Evolutionary conservation across 805 yeast species (phyloP).

Genomic region (Wickerhamiella sorbophila): DNA sequence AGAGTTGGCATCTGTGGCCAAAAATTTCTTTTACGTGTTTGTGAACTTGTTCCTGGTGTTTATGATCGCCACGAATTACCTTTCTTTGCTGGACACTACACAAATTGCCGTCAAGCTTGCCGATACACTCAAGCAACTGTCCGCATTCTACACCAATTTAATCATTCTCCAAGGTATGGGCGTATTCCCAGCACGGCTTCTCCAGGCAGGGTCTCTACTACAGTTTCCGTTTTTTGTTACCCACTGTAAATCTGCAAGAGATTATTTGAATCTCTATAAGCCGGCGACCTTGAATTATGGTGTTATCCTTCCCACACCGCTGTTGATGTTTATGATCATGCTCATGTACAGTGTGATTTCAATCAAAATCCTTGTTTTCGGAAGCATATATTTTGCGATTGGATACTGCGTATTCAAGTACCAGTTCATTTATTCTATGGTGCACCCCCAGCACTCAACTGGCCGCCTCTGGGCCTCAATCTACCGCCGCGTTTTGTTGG

Average conservation of each 20-base stretch:
- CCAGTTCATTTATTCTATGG: conserved; percentile 77
- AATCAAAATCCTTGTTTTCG: conserved; percentile 72
- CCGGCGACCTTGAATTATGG: conserved; percentile 94
- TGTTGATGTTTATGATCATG: conserved; percentile 70
- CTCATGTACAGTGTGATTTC: conserved; percentile 81
- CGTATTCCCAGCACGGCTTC: conserved; percentile 75
- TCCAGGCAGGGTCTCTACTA: conserved; percentile 64
- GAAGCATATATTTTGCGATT: conserved; percentile 64
- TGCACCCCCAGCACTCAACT: conserved; percentile 92
- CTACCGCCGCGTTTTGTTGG: conserved; percentile 67
- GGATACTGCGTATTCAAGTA: conserved; percentile 87
- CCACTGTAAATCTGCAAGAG: conserved; percentile 69
- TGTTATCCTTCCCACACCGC: conserved; percentile 78
- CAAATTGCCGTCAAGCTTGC: conserved; percentile 80
- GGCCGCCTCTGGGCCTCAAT: conserved; percentile 94
- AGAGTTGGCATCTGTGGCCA: conserved; percentile 76
- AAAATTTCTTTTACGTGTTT: conserved; percentile 88
- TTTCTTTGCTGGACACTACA: conserved; percentile 74
- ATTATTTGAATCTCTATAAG: conserved; percentile 54
- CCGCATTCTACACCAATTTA: conserved; percentile 82
- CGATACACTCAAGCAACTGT: conserved; percentile 58
- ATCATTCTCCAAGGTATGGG: conserved; percentile 70
- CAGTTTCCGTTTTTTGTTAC: conserved; percentile 55
- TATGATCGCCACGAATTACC: conserved; percentile 77
- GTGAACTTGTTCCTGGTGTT: conserved; percentile 87